Conservation (phyloP, 2,329 filamentous ascomycete genomes). For the Lachnellula occidentalis region DNA sequence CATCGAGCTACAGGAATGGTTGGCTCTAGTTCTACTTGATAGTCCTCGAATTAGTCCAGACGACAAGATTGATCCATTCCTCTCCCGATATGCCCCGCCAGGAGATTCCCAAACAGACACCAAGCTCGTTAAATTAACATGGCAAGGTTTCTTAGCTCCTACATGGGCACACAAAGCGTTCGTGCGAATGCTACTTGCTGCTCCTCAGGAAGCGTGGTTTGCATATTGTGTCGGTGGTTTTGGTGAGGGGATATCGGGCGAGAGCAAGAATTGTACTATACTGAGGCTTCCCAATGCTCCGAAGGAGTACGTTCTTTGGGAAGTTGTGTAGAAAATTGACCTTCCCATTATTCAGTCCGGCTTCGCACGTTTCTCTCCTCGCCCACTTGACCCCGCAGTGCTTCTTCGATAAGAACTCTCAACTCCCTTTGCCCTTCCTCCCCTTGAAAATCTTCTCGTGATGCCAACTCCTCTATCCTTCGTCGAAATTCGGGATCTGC, state of each 20-base stretch:
- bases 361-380: conserved; percentile 60
- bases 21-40: conserved; percentile 59
- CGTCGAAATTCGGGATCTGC: conserved; percentile 78
- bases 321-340: conserved; percentile 34
- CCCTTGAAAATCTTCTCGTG: conserved; percentile 75
- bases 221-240: conserved; percentile 49
- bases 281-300: conserved; percentile 44
- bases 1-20: conserved; percentile 66
- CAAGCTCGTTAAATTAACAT: conserved; percentile 47
- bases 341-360: conserved; percentile 47
- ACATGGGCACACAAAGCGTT: conserved; percentile 47
- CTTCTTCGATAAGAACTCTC: conserved; percentile 73
- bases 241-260: conserved; percentile 39
- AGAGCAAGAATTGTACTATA: conserved; percentile 47
- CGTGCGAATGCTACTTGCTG: conserved; percentile 39
- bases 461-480: conserved; percentile 83
- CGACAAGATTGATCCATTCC: conserved; percentile 61
- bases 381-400: conserved; percentile 62
- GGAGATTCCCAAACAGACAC: conserved; percentile 14
- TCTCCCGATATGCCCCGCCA: conserved; percentile 63
- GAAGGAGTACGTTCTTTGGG: conserved; percentile 57
- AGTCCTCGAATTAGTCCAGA: conserved; percentile 55
- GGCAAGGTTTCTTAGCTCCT: conserved; percentile 53
- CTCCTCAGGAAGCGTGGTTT: conserved; percentile 48
- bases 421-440: conserved; percentile 75